These are phyloP conservation scores for Candida cerambycidarum DNA, from an alignment of 805 yeast species.

Conservation along the genomic window DNA sequence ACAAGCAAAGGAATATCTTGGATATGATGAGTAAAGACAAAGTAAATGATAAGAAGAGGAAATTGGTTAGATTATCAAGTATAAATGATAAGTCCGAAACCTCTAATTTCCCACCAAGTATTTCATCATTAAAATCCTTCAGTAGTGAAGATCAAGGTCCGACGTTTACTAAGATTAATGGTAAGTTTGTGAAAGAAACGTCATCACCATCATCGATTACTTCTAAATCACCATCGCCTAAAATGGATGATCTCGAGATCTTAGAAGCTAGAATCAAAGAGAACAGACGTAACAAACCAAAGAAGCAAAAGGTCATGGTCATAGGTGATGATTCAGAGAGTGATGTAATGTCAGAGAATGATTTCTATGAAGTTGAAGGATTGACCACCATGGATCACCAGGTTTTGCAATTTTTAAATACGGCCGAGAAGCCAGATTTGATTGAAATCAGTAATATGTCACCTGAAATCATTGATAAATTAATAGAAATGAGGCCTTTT, in stretches of 20 bases:
- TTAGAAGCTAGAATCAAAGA: slow-evolving; percentile 40
- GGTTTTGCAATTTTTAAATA: slow-evolving; percentile 74
- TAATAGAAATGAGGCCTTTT: slow-evolving; percentile 74
- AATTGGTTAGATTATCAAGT: slow-evolving; percentile 35
- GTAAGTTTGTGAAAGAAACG: slow-evolving; percentile 10
- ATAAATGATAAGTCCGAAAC: slow-evolving; percentile 13
- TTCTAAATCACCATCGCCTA: slow-evolving; percentile 4
- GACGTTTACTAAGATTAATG: slow-evolving; percentile 11
- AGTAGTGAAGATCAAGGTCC: slow-evolving; percentile 11
- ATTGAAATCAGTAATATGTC: slow-evolving; percentile 76
- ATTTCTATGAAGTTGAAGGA: slow-evolving; percentile 32
- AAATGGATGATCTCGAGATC: slow-evolving; percentile 35
- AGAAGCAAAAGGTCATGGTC: slow-evolving; percentile 9
- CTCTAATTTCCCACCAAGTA: not conserved
- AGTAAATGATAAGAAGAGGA: slow-evolving; percentile 26
- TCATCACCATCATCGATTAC: slow-evolving; percentile 3
- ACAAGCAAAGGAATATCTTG: slow-evolving; percentile 28
- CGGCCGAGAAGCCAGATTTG: slow-evolving; percentile 71
- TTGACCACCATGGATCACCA: slow-evolving; percentile 58
- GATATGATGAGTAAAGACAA: slow-evolving; percentile 9
- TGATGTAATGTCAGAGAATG: slow-evolving; percentile 51
- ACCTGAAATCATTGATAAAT: slow-evolving; percentile 59
- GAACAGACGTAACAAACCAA: slow-evolving; percentile 24
- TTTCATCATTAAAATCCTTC: slow-evolving; percentile 11
- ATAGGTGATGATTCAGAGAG: slow-evolving; percentile 40